These are phyloP conservation scores for Sphagnum fallax DNA, from an alignment of 228 moss, liverwort and hornwort genomes.

Conservation along the genomic window DNA sequence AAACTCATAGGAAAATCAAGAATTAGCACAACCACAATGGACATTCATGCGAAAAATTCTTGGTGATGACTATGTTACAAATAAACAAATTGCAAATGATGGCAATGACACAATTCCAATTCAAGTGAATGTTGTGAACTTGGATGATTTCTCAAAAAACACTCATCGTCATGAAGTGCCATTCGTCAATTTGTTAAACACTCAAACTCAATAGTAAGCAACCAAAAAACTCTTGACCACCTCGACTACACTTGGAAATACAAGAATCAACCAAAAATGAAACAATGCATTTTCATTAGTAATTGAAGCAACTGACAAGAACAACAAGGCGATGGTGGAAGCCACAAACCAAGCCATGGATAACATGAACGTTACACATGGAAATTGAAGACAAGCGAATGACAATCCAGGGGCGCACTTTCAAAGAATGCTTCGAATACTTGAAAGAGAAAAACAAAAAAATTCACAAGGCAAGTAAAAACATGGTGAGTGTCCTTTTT, in stretches of 20 bases:
- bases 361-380: not conserved
- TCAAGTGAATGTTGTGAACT: not conserved
- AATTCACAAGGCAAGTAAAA: not conserved
- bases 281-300: not conserved
- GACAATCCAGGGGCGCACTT: not conserved
- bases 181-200: not conserved
- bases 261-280: not conserved
- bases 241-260: not conserved
- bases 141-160: not conserved
- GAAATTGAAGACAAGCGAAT: not conserved
- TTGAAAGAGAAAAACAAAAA: not conserved
- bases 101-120: not conserved
- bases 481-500: not conserved
- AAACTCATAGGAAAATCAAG: not conserved
- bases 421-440: not conserved
- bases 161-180: not conserved
- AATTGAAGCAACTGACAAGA: not conserved
- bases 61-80: not conserved
- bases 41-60: not conserved
- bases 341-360: not conserved
- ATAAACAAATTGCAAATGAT: not conserved
- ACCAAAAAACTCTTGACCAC: not conserved
- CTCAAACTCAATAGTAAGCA: not conserved
- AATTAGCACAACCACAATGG: not conserved
- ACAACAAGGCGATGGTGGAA: not conserved